phyloP scores from a whole-genome alignment of 2,329 filamentous ascomycete species.

The Alternaria viburni region DNA sequence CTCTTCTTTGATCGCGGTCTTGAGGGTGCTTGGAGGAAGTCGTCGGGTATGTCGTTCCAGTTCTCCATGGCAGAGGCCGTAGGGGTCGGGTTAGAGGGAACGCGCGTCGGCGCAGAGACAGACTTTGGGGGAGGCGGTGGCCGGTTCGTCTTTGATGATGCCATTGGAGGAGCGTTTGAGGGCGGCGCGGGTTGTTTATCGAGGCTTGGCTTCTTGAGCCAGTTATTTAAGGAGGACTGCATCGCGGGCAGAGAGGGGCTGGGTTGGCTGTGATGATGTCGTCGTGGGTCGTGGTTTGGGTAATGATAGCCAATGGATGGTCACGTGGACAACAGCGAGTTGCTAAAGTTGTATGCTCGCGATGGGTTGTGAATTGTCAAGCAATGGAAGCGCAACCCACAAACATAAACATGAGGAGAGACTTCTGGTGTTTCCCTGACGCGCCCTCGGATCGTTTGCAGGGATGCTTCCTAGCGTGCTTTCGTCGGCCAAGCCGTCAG shows the following conservation, averaged over 20 bases:
- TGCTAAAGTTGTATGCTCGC: neutral
- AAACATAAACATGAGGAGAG: neutral
- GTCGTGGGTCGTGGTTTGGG: neutral
- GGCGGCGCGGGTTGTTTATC: constrained; percentile 32
- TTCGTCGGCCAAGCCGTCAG: constrained; percentile 35
- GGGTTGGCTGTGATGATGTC: neutral
- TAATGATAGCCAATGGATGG: neutral
- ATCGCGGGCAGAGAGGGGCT: constrained; percentile 27
- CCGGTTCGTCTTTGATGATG: constrained; percentile 10
- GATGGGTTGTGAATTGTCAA: neutral
- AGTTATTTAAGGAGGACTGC: constrained; percentile 55
- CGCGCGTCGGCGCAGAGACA: constrained; percentile 22
- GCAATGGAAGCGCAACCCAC: neutral
- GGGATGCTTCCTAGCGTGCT: constrained; percentile 26
- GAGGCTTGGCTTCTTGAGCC: constrained; percentile 55
- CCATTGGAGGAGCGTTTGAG: constrained; percentile 4
- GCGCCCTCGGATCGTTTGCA: constrained; percentile 25
- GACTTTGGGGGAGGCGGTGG: constrained; percentile 30
- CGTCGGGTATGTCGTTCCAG: constrained; percentile 38
- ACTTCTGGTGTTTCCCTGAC: constrained; percentile 19
- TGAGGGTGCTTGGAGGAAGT: constrained; percentile 32
- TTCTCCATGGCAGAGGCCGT: constrained; percentile 27
- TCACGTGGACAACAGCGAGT: neutral
- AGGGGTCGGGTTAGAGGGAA: constrained; percentile 21
- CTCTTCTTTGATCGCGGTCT: constrained; percentile 33